These are phyloP conservation scores for Trichothecium roseum DNA, from an alignment of 2,329 filamentous ascomycete genomes.

Conservation along the genomic window DNA sequence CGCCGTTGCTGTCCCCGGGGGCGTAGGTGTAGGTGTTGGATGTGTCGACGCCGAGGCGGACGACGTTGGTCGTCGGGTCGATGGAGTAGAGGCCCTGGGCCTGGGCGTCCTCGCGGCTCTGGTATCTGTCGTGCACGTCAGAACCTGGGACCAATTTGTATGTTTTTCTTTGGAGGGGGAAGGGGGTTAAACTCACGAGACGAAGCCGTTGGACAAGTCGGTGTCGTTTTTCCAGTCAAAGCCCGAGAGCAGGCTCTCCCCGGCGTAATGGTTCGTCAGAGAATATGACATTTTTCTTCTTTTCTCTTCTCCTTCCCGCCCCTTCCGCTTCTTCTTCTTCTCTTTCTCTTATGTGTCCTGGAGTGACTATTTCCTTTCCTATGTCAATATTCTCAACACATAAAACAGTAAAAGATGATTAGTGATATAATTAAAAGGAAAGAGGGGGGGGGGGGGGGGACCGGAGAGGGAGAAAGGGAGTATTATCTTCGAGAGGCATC, in stretches of 20 bases:
- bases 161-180: neutral
- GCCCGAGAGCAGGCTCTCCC: conserved; percentile 30
- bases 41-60: conserved; percentile 35
- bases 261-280: conserved; percentile 30
- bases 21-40: conserved; percentile 21
- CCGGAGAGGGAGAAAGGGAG: too few species aligned
- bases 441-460: too few species aligned
- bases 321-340: too few species aligned
- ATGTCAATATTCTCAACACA: too few species aligned
- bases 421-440: too few species aligned
- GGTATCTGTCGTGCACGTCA: conserved; percentile 24
- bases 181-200: conserved; percentile 40
- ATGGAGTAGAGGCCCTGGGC: conserved; percentile 29
- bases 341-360: too few species aligned
- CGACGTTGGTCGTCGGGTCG: conserved; percentile 26
- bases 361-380: too few species aligned
- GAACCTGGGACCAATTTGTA: neutral
- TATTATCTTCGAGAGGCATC: too few species aligned
- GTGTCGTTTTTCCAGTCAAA: conserved; percentile 39
- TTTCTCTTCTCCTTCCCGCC: too few species aligned
- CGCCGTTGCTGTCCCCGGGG: conserved; percentile 1
- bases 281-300: conserved; percentile 35
- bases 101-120: conserved; percentile 28
- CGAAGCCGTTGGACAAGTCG: conserved; percentile 59
- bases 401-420: too few species aligned